Conservation (phyloP, 352 stramenopile genomes). For the Bremia lactucae region DNA sequence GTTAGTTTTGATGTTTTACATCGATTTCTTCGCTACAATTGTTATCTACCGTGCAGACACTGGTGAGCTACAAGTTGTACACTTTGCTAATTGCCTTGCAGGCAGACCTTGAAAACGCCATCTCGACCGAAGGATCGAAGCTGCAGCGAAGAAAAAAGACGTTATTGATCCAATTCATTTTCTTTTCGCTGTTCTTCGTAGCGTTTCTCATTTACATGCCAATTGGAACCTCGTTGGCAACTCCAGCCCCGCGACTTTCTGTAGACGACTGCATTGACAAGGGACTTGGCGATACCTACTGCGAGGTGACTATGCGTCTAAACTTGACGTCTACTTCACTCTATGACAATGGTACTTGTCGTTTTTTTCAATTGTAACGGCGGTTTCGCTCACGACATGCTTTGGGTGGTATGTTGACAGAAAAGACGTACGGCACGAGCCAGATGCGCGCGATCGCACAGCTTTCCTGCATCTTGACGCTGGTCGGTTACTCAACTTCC, state of each 20-base stretch:
- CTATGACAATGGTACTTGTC: conserved; percentile 47
- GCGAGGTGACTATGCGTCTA: conserved; percentile 37
- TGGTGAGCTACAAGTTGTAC: conserved; percentile 45
- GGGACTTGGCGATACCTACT: conserved; percentile 48
- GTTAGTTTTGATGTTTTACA: background rate
- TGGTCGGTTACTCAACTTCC: conserved; percentile 59
- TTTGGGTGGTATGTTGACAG: conserved; percentile 8
- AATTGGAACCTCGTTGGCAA: conserved; percentile 24
- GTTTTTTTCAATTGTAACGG: background rate
- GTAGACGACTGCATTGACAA: conserved; percentile 43
- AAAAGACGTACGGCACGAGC: conserved; percentile 34
- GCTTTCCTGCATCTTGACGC: conserved; percentile 56
- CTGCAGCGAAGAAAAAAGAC: conserved; percentile 28
- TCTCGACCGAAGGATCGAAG: conserved; percentile 14
- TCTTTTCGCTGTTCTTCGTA: conserved; percentile 40
- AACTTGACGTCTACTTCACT: conserved; percentile 58
- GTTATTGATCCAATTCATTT: conserved; percentile 28
- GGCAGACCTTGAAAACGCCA: conserved; percentile 23
- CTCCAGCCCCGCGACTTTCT: conserved; percentile 18
- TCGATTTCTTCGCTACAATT: background rate
- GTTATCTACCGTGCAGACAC: conserved; percentile 12
- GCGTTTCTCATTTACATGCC: conserved; percentile 56
- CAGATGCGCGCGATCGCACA: conserved; percentile 58
- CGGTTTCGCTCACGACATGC: background rate
- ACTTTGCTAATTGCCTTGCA: conserved; percentile 20